Base-by-base conservation (phyloP, 2,329 filamentous ascomycete genomes). In the Cladorrhinum sp. region DNA sequence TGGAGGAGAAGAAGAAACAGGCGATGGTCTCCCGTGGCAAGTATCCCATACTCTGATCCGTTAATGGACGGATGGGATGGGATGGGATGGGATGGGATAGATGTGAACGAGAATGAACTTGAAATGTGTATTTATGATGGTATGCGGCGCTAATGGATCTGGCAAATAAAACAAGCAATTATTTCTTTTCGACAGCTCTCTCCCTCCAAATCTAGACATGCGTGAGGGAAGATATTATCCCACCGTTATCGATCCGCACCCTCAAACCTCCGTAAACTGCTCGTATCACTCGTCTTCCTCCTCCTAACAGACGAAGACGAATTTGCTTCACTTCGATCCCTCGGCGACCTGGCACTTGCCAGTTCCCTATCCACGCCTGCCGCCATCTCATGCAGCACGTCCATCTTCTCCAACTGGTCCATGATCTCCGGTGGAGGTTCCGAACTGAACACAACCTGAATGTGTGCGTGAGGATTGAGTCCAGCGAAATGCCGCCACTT, bases 1-100 rank as follows among this genome's bases (percentile, higher is more conserved):
- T 89, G 75, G 79, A 80, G 2, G 71, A 74, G 18, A 59, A 62
- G 59, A 61, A 41, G 23, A 32, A 32, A 13, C 6, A 53, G 20
- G n/a, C n/a, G n/a, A 27, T 51, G 23, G 6, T 10, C 20, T 12
- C 10, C 32, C 32, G 32, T 8, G 32, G n/a, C n/a, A n/a, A 16
- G 32, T 16, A 3, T 4, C 32, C 9, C 32, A 9, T 8, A 16
- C 16, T 36, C 9, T 36, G 12, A 36, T n/a, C n/a, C n/a, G n/a
- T n/a, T n/a, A n/a, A n/a, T n/a, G n/a, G n/a, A n/a, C n/a, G n/a
- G n/a, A n/a, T n/a, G n/a, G n/a, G n/a, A n/a, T n/a, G n/a, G n/a
- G n/a, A n/a, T n/a, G n/a, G n/a, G n/a, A n/a, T n/a, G n/a, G n/a
- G n/a, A n/a, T n/a, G n/a, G n/a, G n/a, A n/a, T n/a, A n/a, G n/a